These are phyloP conservation scores for Trichoderma pleuroti DNA, from an alignment of 2,329 filamentous ascomycete genomes.

Conservation along the genomic window DNA sequence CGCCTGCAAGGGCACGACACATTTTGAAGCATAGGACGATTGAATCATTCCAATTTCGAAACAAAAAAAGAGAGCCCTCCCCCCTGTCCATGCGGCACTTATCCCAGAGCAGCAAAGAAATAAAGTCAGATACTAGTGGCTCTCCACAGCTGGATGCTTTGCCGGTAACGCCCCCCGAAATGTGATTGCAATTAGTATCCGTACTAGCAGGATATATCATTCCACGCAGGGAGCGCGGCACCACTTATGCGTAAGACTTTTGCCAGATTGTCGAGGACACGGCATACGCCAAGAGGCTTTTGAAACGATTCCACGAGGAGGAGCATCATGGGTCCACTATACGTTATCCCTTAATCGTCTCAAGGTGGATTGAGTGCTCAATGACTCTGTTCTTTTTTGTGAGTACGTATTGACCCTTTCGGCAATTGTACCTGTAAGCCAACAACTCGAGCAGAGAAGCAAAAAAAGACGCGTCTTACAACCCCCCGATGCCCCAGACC, in stretches of 20 bases:
- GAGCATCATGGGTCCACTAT: not conserved
- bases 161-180: not conserved
- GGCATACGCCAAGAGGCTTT: not conserved
- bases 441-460: not conserved
- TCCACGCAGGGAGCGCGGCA: not conserved
- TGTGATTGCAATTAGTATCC: not conserved
- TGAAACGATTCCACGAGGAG: conserved; percentile 2
- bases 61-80: no score
- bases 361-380: not conserved
- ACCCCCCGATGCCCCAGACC: not conserved
- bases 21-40: not conserved
- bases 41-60: not conserved
- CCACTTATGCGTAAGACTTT: not conserved
- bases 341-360: conserved; percentile 3
- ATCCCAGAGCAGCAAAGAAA: conserved; percentile 11
- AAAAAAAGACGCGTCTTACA: conserved; percentile 5
- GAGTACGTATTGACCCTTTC: not conserved
- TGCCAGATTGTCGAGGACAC: not conserved
- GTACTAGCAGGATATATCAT: not conserved
- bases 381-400: not conserved
- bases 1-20: not conserved
- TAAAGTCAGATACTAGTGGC: conserved; percentile 14
- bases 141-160: conserved; percentile 5
- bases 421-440: not conserved
- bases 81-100: conserved; percentile 4